A percentile compares a stretch with the other conserved stretches of the same genome.
phyloP scores from a whole-genome alignment of 768 basidiomycete genomes.

The Kwoniella botswanensis region DNA sequence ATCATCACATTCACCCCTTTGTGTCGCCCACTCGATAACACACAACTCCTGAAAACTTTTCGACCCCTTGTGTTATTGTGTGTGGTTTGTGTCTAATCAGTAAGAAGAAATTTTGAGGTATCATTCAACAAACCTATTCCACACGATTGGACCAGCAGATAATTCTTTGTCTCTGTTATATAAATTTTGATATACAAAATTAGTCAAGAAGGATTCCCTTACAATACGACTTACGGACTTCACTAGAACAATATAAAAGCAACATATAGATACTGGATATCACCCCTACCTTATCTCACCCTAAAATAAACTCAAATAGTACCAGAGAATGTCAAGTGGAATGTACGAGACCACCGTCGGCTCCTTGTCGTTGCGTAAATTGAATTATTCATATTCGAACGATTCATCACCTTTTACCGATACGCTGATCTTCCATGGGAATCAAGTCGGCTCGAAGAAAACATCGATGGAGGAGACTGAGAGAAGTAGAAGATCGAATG shows the following conservation, averaged over 20 bases:
- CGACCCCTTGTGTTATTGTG: neutral
- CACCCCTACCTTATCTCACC: neutral
- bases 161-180: no score
- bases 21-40: neutral
- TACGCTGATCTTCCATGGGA: slow-evolving; percentile 3
- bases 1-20: neutral
- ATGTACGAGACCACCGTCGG: slow-evolving; percentile 29
- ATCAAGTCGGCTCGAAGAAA: neutral
- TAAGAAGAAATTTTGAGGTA: no score
- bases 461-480: neutral
- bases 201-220: no score
- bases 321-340: slow-evolving; percentile 6
- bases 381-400: slow-evolving; percentile 15
- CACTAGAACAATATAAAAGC: neutral
- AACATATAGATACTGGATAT: neutral
- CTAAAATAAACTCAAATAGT: neutral
- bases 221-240: no score
- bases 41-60: neutral
- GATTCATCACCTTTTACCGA: slow-evolving; percentile 9
- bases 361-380: slow-evolving; percentile 3
- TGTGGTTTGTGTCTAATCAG: no score
- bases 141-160: no score
- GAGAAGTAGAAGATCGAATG: neutral
- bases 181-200: no score
- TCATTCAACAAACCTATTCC: no score